phyloP scores from a whole-genome alignment of 1,284 basidiomycete genomes.

The Malassezia equina region DNA sequence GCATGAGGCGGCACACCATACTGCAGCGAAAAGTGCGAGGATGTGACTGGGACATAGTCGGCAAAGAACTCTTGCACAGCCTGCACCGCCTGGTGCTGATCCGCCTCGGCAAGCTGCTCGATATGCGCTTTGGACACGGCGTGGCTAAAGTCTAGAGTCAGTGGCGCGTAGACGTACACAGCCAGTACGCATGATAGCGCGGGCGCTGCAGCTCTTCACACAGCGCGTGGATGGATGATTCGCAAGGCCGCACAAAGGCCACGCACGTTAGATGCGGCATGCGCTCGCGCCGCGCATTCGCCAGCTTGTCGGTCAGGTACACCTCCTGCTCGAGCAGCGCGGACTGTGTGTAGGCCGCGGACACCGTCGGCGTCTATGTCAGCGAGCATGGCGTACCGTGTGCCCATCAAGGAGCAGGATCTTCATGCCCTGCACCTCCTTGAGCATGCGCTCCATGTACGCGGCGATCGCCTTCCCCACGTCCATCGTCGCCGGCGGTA shows the following conservation, averaged over 20 bases:
- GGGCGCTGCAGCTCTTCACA: slow-evolving; percentile 67
- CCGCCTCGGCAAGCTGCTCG: slow-evolving; percentile 82
- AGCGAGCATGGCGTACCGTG: slow-evolving; percentile 51
- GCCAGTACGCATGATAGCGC: slow-evolving; percentile 88
- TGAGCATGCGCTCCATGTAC: slow-evolving; percentile 82
- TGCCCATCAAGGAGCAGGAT: slow-evolving; percentile 90
- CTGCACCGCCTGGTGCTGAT: slow-evolving; percentile 89
- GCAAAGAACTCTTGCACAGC: slow-evolving; percentile 60
- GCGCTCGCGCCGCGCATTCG: slow-evolving; percentile 56
- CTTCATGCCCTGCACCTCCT: slow-evolving; percentile 77
- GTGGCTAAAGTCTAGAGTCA: slow-evolving; percentile 64
- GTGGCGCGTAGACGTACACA: slow-evolving; percentile 19
- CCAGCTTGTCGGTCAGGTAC: slow-evolving; percentile 92
- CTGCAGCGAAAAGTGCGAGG: slow-evolving; percentile 75
- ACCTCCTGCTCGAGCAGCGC: slow-evolving; percentile 89
- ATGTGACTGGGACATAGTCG: slow-evolving; percentile 52
- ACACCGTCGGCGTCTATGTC: slow-evolving; percentile 69
- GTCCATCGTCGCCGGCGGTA: slow-evolving; percentile 59
- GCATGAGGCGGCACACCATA: slow-evolving; percentile 49
- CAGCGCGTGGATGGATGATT: slow-evolving; percentile 69
- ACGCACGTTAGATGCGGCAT: slow-evolving; percentile 96
- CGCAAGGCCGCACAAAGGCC: slow-evolving; percentile 74
- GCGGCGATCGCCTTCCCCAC: slow-evolving; percentile 87
- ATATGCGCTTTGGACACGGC: slow-evolving; percentile 79
- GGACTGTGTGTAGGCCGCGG: slow-evolving; percentile 86